A percentile compares a stretch with the other conserved stretches of the same genome.
Evolutionary conservation across 108 stramenopile genomes (phyloP).

Genomic region (Nitzschia sp.): DNA sequence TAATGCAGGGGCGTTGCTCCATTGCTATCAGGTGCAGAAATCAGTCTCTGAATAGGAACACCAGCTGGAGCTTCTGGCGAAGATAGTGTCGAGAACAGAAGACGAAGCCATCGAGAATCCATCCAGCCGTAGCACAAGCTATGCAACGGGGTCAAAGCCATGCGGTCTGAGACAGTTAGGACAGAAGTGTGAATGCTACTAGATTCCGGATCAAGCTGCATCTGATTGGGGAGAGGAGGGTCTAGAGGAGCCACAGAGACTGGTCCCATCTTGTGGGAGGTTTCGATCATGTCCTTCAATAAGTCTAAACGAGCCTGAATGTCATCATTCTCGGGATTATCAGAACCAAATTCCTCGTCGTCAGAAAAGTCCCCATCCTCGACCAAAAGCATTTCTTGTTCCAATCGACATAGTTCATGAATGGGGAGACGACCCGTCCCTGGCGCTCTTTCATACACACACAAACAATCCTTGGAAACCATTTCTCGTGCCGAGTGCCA

Average conservation of each 20-base stretch:
- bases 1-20: constrained; percentile 37
- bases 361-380: constrained; percentile 25
- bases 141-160: constrained; percentile 34
- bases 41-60: neutral
- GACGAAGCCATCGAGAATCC: constrained; percentile 19
- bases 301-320: constrained; percentile 3
- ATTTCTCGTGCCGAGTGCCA: neutral
- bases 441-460: neutral
- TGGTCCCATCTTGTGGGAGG: constrained; percentile 17
- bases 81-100: constrained; percentile 6
- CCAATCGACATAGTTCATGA: constrained; percentile 30
- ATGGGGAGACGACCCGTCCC: constrained; percentile 17
- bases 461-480: neutral
- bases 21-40: constrained; percentile 24
- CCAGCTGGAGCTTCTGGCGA: constrained; percentile 28
- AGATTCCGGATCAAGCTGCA: neutral
- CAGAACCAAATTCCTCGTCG: constrained; percentile 30
- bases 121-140: constrained; percentile 30
- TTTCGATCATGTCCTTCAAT: constrained; percentile 27
- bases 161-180: constrained; percentile 20
- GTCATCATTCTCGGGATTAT: neutral
- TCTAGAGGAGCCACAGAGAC: constrained; percentile 1
- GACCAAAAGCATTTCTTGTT: neutral
- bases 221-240: neutral
- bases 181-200: constrained; percentile 25